These are phyloP conservation scores for Globisporangium viniferum DNA, from an alignment of 352 stramenopile species.

Conservation along the genomic window DNA sequence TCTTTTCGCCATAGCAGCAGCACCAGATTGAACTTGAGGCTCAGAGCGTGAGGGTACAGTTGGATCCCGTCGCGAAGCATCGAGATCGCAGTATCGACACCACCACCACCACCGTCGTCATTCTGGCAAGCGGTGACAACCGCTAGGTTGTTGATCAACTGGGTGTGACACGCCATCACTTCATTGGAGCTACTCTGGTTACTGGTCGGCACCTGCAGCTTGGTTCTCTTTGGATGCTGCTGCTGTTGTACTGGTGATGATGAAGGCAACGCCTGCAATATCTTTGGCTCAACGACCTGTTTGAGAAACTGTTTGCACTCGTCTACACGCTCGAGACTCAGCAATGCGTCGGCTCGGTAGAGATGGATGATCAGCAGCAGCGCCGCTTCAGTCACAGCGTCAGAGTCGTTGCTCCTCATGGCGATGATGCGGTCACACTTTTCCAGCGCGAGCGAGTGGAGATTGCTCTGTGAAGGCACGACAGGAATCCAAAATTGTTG, in stretches of 20 bases:
- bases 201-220: neutral
- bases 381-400: neutral
- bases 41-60: conserved; percentile 37
- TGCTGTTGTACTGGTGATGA: neutral
- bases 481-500: neutral
- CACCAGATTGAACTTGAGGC: conserved; percentile 68
- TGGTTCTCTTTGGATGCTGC: neutral
- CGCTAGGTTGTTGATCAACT: conserved; percentile 79
- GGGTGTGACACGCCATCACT: conserved; percentile 36
- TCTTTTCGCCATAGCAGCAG: conserved; percentile 67
- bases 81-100: conserved; percentile 33
- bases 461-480: neutral
- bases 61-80: conserved; percentile 43
- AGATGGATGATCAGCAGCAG: conserved; percentile 30
- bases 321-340: conserved; percentile 70
- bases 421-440: conserved; percentile 35
- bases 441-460: conserved; percentile 35
- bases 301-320: conserved; percentile 51
- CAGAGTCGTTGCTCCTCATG: neutral
- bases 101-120: conserved; percentile 7
- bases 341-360: conserved; percentile 72
- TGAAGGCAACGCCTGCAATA: conserved; percentile 1
- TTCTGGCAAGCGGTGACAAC: conserved; percentile 39
- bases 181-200: conserved; percentile 16
- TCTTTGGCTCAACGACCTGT: conserved; percentile 26